Evolutionary conservation across 306 rosid species (phyloP).

Genomic region (Cicer yamashitae): DNA sequence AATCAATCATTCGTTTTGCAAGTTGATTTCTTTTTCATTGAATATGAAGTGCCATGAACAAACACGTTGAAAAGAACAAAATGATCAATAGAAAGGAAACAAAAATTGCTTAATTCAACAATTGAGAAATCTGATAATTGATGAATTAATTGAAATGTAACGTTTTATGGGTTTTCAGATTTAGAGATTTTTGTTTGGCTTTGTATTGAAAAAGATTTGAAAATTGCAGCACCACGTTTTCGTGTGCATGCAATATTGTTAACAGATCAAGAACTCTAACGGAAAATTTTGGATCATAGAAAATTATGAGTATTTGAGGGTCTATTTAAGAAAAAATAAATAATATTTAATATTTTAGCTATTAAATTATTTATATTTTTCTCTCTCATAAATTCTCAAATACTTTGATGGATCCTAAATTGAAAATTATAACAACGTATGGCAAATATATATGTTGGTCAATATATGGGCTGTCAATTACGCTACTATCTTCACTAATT

Average conservation of each 20-base stretch:
- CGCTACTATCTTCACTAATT: no score
- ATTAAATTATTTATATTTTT: no score
- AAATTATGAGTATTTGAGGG: neutral
- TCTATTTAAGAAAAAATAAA: no score
- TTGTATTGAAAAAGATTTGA: slow-evolving; percentile 12
- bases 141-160: neutral
- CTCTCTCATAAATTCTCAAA: no score
- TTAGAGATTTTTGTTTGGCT: slow-evolving; percentile 11
- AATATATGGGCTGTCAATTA: no score
- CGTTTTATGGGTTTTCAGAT: slow-evolving; percentile 7
- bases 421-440: no score
- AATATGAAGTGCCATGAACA: slow-evolving; percentile 37
- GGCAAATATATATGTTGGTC: no score
- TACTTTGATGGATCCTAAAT: no score
- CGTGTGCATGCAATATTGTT: slow-evolving; percentile 29
- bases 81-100: neutral
- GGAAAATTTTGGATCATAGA: slow-evolving; percentile 34
- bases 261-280: slow-evolving; percentile 17
- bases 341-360: no score
- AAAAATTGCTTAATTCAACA: slow-evolving; percentile 26
- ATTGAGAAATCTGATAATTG: slow-evolving; percentile 9
- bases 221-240: neutral
- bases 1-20: slow-evolving; percentile 41
- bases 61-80: neutral
- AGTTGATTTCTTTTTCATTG: slow-evolving; percentile 31